Conservation (phyloP, 495 filamentous ascomycete species). For the Immersiella caudata region DNA sequence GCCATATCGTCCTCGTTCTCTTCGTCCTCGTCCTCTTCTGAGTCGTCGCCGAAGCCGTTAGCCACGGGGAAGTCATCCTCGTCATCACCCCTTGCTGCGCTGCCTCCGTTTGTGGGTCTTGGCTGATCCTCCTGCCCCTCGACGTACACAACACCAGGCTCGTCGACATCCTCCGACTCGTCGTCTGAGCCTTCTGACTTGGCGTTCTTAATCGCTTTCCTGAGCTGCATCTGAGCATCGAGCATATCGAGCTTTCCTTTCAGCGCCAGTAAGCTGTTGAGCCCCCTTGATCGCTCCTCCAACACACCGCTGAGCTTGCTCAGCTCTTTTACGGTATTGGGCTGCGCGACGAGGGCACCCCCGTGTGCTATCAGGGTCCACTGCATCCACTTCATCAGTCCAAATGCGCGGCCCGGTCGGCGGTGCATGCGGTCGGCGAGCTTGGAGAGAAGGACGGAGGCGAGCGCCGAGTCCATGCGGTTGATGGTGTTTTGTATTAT, state of each 20-base stretch:
- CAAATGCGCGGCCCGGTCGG: slow-evolving; percentile 83
- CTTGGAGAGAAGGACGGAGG: slow-evolving; percentile 73
- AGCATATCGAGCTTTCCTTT: slow-evolving; percentile 94
- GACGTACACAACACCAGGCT: slow-evolving; percentile 74
- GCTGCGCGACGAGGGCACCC: slow-evolving; percentile 82
- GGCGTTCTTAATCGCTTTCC: slow-evolving; percentile 62
- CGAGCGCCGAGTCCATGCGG: slow-evolving; percentile 81
- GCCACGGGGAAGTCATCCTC: slow-evolving; percentile 34
- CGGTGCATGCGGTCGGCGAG: slow-evolving; percentile 86
- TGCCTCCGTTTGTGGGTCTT: slow-evolving; percentile 41
- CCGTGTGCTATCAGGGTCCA: slow-evolving; percentile 95
- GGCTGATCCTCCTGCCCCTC: slow-evolving; percentile 69
- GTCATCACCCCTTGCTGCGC: slow-evolving; percentile 25
- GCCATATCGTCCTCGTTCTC: slow-evolving; percentile 32
- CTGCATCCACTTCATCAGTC: slow-evolving; percentile 94
- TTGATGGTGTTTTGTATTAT: slow-evolving; percentile 87
- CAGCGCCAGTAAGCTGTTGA: slow-evolving; percentile 81
- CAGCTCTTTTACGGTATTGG: slow-evolving; percentile 74
- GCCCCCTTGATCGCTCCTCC: slow-evolving; percentile 77
- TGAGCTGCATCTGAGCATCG: slow-evolving; percentile 79
- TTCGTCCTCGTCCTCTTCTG: slow-evolving; percentile 37
- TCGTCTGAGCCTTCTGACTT: slow-evolving; percentile 64
- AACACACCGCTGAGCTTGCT: slow-evolving; percentile 78
- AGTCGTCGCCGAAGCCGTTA: slow-evolving; percentile 32
- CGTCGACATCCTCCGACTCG: slow-evolving; percentile 61